phyloP scores from a whole-genome alignment of 176 grass and related monocot species.

The Ensete ventricosum region DNA sequence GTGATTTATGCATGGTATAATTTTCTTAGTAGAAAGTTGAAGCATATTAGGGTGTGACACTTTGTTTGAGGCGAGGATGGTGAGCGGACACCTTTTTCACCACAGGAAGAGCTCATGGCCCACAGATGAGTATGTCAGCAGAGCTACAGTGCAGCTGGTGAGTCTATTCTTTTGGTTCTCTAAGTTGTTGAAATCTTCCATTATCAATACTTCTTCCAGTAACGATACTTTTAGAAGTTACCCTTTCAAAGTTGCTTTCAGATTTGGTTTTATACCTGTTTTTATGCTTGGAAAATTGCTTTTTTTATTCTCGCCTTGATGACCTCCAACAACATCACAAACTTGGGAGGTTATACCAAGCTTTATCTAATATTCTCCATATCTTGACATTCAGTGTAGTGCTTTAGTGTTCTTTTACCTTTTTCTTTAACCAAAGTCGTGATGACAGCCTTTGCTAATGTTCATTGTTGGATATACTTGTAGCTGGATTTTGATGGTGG shows the following conservation, averaged over 20 bases:
- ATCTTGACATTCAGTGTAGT: not conserved
- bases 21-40: not conserved
- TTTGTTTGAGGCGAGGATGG: conserved; percentile 33
- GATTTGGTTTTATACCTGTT: no score
- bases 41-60: not conserved
- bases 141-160: conserved; percentile 65
- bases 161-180: conserved; percentile 12
- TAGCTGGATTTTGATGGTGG: conserved; percentile 93
- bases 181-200: not conserved
- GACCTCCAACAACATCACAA: no score
- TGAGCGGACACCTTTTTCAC: conserved; percentile 55
- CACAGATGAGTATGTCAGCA: conserved; percentile 65
- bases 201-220: not conserved
- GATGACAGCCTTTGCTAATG: not conserved
- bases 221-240: not conserved
- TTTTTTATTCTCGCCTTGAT: no score
- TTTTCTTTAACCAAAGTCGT: not conserved
- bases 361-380: not conserved
- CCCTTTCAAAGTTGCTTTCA: not conserved
- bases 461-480: conserved; percentile 4
- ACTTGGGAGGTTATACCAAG: not conserved
- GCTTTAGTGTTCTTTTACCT: not conserved
- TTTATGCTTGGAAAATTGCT: no score
- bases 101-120: conserved; percentile 69
- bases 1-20: not conserved